Evolutionary conservation across 202 grass and related monocot genomes (phyloP), one percentile per base, ranked within the genome.

Genomic region (Setaria viridis): DNA sequence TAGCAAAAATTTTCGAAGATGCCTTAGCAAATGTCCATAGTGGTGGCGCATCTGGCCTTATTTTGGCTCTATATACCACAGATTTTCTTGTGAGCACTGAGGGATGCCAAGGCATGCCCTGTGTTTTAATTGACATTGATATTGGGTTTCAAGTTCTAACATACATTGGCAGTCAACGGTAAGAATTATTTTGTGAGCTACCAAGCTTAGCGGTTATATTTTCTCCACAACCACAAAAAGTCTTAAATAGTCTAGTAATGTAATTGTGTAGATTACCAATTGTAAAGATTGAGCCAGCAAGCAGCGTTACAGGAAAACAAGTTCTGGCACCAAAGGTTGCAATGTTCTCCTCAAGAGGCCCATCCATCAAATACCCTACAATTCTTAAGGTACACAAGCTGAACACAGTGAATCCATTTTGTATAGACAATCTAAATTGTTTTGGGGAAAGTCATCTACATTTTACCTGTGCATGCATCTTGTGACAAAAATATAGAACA

Each of bases 291-390:
- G 79, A 62, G 37, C 86, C 82, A 53, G 48, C 86, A 54, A 47
- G 60, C 3, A 91, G 2, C 79, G 29, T 81, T 42, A 82, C 72
- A 66, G 55, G 90, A 51, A 62, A 49, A 21, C 47, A 73, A 67
- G 78, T 85, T 64, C 13, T n/a, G 5, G 69, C 89, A 19, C 71
- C 91, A 55, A 87, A 76, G 81, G 87, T 90, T 32, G 82, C 94
- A 62, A 51, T 78, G 63, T 90, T 92, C 21, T 93, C 86, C 72
- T 86, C 88, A 16, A 87, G 86, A 82, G 88, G 88, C 0, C 91
- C 87, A 16, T 92, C 79, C 5, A 55, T 13, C 16, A 47, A n/a
- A 55, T 86, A 86, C 41, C 55, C 55, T 57, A 57, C 55, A 57
- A 57, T 57, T 57, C 55, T 57, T 57, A 57, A 57, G 55, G 55